phyloP scores from a whole-genome alignment of 192 early-diverging fungal species.

The Chytriomyces confervae region DNA sequence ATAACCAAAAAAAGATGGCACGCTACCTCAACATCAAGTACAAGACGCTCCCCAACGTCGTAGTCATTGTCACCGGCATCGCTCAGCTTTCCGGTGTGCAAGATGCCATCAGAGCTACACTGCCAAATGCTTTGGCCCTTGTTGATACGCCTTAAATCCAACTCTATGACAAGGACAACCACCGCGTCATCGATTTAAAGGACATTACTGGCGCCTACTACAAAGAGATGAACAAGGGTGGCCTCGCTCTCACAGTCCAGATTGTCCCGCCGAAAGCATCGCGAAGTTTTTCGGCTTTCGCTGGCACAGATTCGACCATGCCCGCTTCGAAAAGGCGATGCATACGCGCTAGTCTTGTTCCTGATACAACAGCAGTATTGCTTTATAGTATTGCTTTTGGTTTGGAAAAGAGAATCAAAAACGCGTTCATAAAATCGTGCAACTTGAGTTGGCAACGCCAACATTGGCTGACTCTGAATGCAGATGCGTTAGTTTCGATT shows the following conservation, averaged over 20 bases:
- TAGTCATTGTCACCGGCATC: neutral
- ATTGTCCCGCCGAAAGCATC: too few relatives aligned
- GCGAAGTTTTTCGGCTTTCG: too few relatives aligned
- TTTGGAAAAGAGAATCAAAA: too few relatives aligned
- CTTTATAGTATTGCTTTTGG: too few relatives aligned
- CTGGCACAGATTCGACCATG: too few relatives aligned
- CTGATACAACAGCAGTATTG: too few relatives aligned
- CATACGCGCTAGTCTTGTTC: too few relatives aligned
- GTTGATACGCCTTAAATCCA: neutral
- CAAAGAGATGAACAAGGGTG: constrained; percentile 17
- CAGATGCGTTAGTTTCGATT: too few relatives aligned
- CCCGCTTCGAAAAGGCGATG: too few relatives aligned
- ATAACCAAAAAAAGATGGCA: neutral
- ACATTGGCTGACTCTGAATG: too few relatives aligned
- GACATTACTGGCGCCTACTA: constrained; percentile 15
- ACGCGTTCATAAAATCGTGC: too few relatives aligned
- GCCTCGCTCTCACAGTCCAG: neutral
- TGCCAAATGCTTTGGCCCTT: neutral
- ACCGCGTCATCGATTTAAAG: constrained; percentile 8
- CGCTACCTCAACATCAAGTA: constrained; percentile 11
- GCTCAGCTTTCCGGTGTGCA: neutral
- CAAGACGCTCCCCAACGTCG: neutral
- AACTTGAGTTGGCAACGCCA: too few relatives aligned
- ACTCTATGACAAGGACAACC: neutral
- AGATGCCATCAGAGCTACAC: neutral